These are phyloP conservation scores for Dothidotthia symphoricarpi DNA, from an alignment of 2,329 filamentous ascomycete species.

Conservation along the genomic window DNA sequence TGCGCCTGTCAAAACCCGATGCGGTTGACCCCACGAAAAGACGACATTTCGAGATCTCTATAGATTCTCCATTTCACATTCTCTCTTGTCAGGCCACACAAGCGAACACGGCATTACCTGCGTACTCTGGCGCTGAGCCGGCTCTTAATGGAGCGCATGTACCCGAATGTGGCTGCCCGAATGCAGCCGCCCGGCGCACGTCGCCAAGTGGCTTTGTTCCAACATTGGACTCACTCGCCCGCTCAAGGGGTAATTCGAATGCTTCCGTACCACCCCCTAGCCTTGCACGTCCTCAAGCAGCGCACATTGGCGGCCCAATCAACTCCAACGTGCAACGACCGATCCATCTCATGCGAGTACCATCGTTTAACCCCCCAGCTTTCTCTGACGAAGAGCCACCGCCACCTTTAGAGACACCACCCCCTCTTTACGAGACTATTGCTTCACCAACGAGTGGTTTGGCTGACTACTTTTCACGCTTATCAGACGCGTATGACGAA, in stretches of 20 bases:
- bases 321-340: conserved; percentile 59
- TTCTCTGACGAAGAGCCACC: conserved; percentile 80
- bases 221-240: conserved; percentile 57
- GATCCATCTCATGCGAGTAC: conserved; percentile 78
- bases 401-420: conserved; percentile 72
- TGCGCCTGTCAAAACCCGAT: conserved; percentile 84
- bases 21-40: conserved; percentile 73
- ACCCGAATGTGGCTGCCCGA: conserved; percentile 64
- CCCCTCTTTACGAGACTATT: conserved; percentile 79
- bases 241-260: conserved; percentile 30
- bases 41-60: conserved; percentile 92
- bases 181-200: conserved; percentile 55
- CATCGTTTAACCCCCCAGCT: conserved; percentile 83
- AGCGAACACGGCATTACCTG: conserved; percentile 80
- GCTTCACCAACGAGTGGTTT: conserved; percentile 69
- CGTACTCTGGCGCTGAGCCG: conserved; percentile 63
- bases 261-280: conserved; percentile 32
- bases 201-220: conserved; percentile 54
- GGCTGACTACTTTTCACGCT: conserved; percentile 81
- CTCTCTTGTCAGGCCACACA: conserved; percentile 92
- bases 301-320: conserved; percentile 48
- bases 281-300: conserved; percentile 53
- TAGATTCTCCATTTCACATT: conserved; percentile 91
- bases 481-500: conserved; percentile 65
- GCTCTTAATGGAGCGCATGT: conserved; percentile 32